Percentiles rank a stretch among this genome's conserved stretches.
Evolutionary conservation across 257 asterid species (phyloP).

Genomic region (Knoxia roxburghii): DNA sequence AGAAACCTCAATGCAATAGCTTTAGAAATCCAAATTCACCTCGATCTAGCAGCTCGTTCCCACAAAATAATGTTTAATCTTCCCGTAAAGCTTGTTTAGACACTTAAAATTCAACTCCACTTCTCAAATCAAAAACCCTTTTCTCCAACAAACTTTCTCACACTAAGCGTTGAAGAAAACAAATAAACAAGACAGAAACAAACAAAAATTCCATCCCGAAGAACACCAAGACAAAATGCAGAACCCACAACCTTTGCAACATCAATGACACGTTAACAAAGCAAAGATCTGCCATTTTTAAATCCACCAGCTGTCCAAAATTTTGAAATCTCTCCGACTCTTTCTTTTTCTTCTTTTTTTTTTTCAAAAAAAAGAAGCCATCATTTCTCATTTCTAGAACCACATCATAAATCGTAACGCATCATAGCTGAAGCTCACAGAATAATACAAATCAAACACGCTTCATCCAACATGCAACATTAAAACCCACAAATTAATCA

Average conservation of each 20-base stretch:
- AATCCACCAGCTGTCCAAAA: neutral
- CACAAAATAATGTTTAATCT: neutral
- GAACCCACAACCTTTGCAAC: too few species aligned
- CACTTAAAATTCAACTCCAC: too few species aligned
- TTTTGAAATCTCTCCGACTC: neutral
- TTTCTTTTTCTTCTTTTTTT: neutral
- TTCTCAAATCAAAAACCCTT: too few species aligned
- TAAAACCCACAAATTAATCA: neutral
- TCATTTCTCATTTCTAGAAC: neutral
- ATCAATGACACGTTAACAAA: neutral
- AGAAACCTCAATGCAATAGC: neutral
- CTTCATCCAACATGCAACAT: neutral
- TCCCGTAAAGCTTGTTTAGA: too few species aligned
- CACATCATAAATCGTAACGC: neutral
- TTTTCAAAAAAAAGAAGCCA: neutral
- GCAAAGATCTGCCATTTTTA: neutral
- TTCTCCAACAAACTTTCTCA: neutral
- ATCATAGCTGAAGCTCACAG: neutral
- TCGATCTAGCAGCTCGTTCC: neutral
- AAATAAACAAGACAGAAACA: too few species aligned
- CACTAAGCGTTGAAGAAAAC: too few species aligned
- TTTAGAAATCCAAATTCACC: neutral
- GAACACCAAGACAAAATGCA: too few species aligned
- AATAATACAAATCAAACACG: neutral
- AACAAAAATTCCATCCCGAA: too few species aligned